Conservation (phyloP, 2,329 filamentous ascomycete species). For the Dothideomycetes sp. region DNA sequence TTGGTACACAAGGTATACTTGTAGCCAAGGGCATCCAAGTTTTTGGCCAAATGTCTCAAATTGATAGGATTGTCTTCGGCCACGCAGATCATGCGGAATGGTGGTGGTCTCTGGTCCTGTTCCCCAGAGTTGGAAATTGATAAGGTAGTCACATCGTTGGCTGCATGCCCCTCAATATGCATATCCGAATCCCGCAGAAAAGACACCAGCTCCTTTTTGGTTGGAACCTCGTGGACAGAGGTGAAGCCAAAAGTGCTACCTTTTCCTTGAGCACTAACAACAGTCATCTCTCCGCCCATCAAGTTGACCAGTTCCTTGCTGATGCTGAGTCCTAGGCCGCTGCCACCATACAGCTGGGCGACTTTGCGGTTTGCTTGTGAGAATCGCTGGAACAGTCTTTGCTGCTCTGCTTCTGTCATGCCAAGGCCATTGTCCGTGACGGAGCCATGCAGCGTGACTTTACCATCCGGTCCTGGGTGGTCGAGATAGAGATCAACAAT, state of each 20-base stretch:
- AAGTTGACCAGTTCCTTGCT: conserved; percentile 8
- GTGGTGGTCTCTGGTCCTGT: neutral
- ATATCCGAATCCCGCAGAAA: neutral
- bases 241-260: conserved; percentile 9
- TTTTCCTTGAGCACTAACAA: conserved; percentile 8
- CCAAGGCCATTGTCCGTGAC: conserved; percentile 8
- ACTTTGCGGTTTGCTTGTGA: conserved; percentile 10
- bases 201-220: conserved; percentile 1
- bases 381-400: conserved; percentile 8
- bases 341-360: conserved; percentile 8
- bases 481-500: conserved; percentile 2
- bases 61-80: conserved; percentile 10
- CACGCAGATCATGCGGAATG: conserved; percentile 7
- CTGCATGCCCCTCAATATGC: neutral
- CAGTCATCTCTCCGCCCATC: conserved; percentile 7
- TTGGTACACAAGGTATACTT: conserved; percentile 6
- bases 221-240: conserved; percentile 4
- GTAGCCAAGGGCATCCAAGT: conserved; percentile 5
- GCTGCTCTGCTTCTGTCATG: conserved; percentile 8
- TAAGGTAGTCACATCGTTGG: conserved; percentile 2
- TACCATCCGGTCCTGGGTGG: neutral
- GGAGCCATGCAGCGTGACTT: conserved; percentile 5
- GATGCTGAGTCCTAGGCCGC: conserved; percentile 8
- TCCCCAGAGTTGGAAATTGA: neutral
- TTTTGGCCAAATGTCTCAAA: conserved; percentile 7